These are phyloP conservation scores for Conoideocrella luteorostrata DNA, from an alignment of 2,329 filamentous ascomycete species.

Conservation along the genomic window DNA sequence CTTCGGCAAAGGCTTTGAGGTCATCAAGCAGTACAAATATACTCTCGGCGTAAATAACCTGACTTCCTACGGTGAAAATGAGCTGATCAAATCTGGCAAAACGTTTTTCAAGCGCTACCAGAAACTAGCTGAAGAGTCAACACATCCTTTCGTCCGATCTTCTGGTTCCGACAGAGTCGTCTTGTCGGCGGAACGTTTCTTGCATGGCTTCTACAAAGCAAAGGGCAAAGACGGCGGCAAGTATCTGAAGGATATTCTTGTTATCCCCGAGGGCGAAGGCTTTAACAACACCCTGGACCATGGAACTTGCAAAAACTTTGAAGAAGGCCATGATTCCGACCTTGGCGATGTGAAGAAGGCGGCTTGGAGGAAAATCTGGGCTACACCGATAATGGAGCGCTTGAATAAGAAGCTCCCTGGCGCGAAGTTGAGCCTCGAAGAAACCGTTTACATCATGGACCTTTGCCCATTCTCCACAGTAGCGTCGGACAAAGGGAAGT, in stretches of 20 bases:
- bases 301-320: slow-evolving; percentile 64
- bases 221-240: slow-evolving; percentile 32
- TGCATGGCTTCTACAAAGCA: slow-evolving; percentile 59
- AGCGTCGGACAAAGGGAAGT: slow-evolving; percentile 39
- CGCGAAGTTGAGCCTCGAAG: slow-evolving; percentile 53
- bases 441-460: slow-evolving; percentile 75
- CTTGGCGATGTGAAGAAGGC: slow-evolving; percentile 45
- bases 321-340: slow-evolving; percentile 46
- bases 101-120: slow-evolving; percentile 72
- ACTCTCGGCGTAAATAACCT: slow-evolving; percentile 63
- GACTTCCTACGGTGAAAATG: slow-evolving; percentile 57
- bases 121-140: slow-evolving; percentile 43
- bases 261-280: slow-evolving; percentile 59
- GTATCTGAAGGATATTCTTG: slow-evolving; percentile 51
- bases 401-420: slow-evolving; percentile 64
- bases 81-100: slow-evolving; percentile 68
- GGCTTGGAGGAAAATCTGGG: slow-evolving; percentile 57
- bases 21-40: slow-evolving; percentile 68
- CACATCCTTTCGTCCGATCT: slow-evolving; percentile 64
- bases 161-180: slow-evolving; percentile 66
- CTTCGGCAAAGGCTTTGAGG: slow-evolving; percentile 60
- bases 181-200: slow-evolving; percentile 69
- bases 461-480: slow-evolving; percentile 81
- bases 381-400: slow-evolving; percentile 59
- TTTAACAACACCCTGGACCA: slow-evolving; percentile 81